Evolutionary conservation across 176 grass and related monocot species (phyloP).

Genomic region (Bromus sterilis): DNA sequence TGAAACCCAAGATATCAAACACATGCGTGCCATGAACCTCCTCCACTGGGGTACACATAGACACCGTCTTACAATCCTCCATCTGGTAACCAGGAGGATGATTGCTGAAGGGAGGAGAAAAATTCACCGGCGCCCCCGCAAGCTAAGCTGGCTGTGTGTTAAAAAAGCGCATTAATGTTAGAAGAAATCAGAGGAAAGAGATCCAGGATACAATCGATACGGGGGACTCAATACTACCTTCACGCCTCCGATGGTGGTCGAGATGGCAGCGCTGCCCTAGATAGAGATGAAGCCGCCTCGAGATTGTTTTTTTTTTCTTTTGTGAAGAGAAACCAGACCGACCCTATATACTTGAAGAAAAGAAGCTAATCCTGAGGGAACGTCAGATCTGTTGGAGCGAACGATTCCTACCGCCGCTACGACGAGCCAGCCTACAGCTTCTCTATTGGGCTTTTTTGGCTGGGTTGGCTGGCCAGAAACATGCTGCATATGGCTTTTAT

Average conservation of each 20-base stretch:
- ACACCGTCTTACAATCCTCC: not conserved
- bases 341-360: too few relatives aligned
- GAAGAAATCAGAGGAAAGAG: not conserved
- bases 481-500: too few relatives aligned
- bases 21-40: not conserved
- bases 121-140: not conserved
- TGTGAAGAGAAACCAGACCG: too few relatives aligned
- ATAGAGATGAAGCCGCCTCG: not conserved
- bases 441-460: too few relatives aligned
- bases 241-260: not conserved
- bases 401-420: too few relatives aligned
- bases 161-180: not conserved
- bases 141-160: not conserved
- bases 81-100: not conserved
- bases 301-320: too few relatives aligned
- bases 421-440: too few relatives aligned
- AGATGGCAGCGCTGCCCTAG: not conserved
- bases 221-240: not conserved
- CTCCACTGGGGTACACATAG: not conserved
- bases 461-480: too few relatives aligned
- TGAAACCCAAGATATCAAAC: not conserved
- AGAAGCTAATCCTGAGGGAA: too few relatives aligned
- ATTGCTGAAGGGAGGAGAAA: not conserved
- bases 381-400: too few relatives aligned
- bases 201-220: not conserved